phyloP scores from a whole-genome alignment of 2,329 filamentous ascomycete genomes.

The Ascochyta rabiei region DNA sequence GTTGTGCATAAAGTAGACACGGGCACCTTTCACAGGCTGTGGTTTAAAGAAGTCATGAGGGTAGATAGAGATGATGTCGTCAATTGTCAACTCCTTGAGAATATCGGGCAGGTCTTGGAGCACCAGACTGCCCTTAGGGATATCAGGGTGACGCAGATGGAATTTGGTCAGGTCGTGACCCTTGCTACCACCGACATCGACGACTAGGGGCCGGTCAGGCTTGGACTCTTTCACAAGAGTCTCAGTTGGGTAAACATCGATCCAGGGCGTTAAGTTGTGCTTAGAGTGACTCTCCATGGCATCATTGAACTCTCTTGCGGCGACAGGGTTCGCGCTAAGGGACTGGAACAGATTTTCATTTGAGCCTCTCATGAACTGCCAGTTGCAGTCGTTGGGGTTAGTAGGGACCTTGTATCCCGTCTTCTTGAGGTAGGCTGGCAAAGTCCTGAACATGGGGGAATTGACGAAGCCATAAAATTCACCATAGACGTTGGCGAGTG shows the following conservation, averaged over 20 bases:
- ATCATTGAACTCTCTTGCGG: slow-evolving; percentile 17
- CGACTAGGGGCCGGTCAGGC: slow-evolving; percentile 37
- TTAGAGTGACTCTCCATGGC: slow-evolving; percentile 18
- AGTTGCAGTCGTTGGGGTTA: slow-evolving; percentile 16
- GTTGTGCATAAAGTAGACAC: slow-evolving; percentile 49
- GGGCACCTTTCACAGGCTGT: slow-evolving; percentile 44
- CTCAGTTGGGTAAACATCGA: slow-evolving; percentile 20
- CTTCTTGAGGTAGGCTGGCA: slow-evolving; percentile 17
- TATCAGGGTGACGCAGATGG: slow-evolving; percentile 16
- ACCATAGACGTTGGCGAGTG: slow-evolving; percentile 17
- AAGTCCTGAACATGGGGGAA: slow-evolving; percentile 18
- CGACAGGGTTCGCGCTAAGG: slow-evolving; percentile 14
- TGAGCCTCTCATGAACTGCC: slow-evolving; percentile 18
- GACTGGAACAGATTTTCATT: slow-evolving; percentile 17
- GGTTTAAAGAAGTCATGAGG: slow-evolving; percentile 36
- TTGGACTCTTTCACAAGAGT: slow-evolving; percentile 14
- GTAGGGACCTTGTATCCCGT: slow-evolving; percentile 15
- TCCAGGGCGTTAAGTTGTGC: slow-evolving; percentile 18
- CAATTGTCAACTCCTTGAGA: slow-evolving; percentile 16
- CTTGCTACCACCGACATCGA: slow-evolving; percentile 52
- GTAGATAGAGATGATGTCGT: slow-evolving; percentile 24
- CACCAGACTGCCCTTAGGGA: slow-evolving; percentile 46
- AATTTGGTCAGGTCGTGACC: slow-evolving; percentile 49
- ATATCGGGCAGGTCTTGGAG: slow-evolving; percentile 47
- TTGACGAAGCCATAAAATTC: slow-evolving; percentile 19